These are phyloP conservation scores for Nicotiana otophora DNA, from an alignment of 257 asterid genomes.

Conservation along the genomic window DNA sequence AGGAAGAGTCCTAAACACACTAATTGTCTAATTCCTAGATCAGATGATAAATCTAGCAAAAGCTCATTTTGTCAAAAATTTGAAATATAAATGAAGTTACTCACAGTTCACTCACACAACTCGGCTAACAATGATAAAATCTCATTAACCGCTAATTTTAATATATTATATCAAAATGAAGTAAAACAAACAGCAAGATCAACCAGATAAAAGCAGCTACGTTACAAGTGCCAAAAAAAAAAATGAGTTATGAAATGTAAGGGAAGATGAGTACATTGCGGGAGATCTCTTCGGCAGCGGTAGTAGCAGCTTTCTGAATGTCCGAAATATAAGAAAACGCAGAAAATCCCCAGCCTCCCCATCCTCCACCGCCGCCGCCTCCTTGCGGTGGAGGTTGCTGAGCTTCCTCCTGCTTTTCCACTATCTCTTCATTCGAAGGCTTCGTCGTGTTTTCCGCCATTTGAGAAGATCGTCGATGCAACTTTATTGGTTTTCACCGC, in stretches of 20 bases:
- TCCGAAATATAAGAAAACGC: constrained; percentile 70
- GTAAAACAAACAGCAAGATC: neutral
- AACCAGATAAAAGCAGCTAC: neutral
- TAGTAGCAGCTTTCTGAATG: constrained; percentile 75
- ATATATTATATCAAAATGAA: neutral
- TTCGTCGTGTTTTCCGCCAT: constrained; percentile 53
- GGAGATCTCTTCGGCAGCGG: constrained; percentile 89
- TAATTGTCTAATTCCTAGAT: neutral
- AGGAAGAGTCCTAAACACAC: neutral
- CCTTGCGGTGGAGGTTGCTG: constrained; percentile 20
- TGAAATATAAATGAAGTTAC: neutral
- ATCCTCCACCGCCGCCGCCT: constrained; percentile 44
- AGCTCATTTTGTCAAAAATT: neutral
- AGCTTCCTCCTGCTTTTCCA: constrained; percentile 22
- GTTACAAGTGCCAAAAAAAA: neutral
- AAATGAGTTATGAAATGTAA: neutral
- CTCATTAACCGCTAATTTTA: neutral
- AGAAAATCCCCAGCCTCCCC: constrained; percentile 89
- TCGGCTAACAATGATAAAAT: neutral
- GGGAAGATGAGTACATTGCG: constrained; percentile 50
- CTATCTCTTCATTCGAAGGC: constrained; percentile 41
- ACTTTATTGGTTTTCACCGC: neutral
- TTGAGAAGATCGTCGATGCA: constrained; percentile 11
- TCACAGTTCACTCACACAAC: neutral
- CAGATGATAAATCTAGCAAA: neutral